Evolutionary conservation across 306 rosid genomes (phyloP).

Genomic region (Neltuma alba): DNA sequence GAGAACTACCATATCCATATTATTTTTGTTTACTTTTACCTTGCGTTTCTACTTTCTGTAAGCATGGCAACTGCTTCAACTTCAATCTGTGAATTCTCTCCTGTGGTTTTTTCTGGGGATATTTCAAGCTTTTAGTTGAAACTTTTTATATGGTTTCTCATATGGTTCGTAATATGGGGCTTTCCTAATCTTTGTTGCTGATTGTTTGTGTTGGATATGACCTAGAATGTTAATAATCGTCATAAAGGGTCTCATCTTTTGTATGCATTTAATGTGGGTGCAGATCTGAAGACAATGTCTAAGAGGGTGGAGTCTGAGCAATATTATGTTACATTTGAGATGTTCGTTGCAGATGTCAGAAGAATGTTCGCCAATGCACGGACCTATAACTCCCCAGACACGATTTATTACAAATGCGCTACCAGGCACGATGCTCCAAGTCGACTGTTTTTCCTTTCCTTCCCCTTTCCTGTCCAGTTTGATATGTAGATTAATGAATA

Average conservation of each 20-base stretch:
- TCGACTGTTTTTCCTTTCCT: background rate
- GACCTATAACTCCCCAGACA: slow-evolving; percentile 90
- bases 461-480: background rate
- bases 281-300: slow-evolving; percentile 91
- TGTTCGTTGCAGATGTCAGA: slow-evolving; percentile 89
- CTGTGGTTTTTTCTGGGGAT: background rate
- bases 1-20: slow-evolving; percentile 33
- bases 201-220: background rate
- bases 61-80: slow-evolving; percentile 14
- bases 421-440: slow-evolving; percentile 53
- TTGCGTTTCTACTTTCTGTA: slow-evolving; percentile 9
- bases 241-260: slow-evolving; percentile 1
- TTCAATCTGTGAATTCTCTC: background rate
- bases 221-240: background rate
- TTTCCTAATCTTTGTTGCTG: background rate
- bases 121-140: background rate
- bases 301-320: slow-evolving; percentile 97
- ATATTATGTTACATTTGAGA: slow-evolving; percentile 90
- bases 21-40: background rate
- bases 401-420: slow-evolving; percentile 89
- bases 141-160: background rate
- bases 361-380: slow-evolving; percentile 94
- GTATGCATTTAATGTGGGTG: slow-evolving; percentile 25
- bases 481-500: background rate
- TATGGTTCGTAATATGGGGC: background rate